Evolutionary conservation across 2,329 filamentous ascomycete species (phyloP).

Genomic region (Neopestalotiopsis rosae): DNA sequence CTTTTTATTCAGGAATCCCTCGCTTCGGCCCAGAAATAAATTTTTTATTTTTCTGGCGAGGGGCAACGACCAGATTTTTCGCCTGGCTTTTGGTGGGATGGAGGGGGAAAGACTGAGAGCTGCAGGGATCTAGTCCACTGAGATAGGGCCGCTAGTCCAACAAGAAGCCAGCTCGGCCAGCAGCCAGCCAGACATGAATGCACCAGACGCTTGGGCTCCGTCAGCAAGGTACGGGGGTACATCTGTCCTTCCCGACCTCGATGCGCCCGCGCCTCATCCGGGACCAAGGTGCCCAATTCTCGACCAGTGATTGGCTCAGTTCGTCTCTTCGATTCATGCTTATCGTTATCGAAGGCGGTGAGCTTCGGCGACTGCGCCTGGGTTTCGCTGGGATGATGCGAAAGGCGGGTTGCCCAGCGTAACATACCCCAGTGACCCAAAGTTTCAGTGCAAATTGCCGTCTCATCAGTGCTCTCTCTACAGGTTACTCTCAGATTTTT

Average conservation of each 20-base stretch:
- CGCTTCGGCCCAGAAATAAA: constrained; percentile 18
- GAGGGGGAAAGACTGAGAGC: neutral
- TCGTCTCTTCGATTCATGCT: constrained; percentile 7
- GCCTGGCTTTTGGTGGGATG: constrained; percentile 16
- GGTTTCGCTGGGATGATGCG: neutral
- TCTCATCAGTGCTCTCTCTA: neutral
- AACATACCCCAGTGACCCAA: neutral
- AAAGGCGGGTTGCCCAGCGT: neutral
- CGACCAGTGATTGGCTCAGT: constrained; percentile 15
- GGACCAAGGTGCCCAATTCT: constrained; percentile 18
- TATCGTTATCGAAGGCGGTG: constrained; percentile 16
- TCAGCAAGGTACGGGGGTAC: neutral
- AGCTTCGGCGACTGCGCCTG: constrained; percentile 2
- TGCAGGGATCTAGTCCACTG: constrained; percentile 15
- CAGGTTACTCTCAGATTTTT: neutral
- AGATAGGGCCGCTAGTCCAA: neutral
- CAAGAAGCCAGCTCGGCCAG: neutral
- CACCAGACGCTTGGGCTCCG: neutral
- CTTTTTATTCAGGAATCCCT: constrained; percentile 17
- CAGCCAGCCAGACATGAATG: neutral
- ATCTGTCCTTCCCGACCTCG: constrained; percentile 5
- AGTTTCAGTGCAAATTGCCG: neutral
- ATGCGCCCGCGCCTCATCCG: constrained; percentile 9
- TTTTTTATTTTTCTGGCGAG: constrained; percentile 16
- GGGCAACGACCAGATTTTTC: constrained; percentile 19